Base-by-base conservation (phyloP, 2,329 filamentous ascomycete genomes). In the Alternaria sp. region DNA sequence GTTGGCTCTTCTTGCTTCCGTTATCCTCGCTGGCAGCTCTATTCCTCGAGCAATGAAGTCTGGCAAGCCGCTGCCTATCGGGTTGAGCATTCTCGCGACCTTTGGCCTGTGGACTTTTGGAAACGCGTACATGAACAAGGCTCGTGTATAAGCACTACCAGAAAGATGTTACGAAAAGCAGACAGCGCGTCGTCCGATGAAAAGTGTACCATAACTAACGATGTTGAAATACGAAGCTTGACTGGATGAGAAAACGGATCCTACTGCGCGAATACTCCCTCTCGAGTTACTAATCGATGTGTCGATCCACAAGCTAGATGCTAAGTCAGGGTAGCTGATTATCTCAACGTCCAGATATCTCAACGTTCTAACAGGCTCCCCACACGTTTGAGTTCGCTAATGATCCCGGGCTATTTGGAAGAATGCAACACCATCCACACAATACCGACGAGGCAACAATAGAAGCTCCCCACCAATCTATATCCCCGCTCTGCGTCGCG, bases 1-100 rank as follows among this genome's bases (percentile, higher is more conserved):
- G 81, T 84, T 97, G 46, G 92, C 91, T n/a, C 86, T 99, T 10
- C 85, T 97, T 46, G 96, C 96, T 5, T 97, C 93, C 1, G 74
- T 93, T n/a, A 83, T 98, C 25, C 86, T 99, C 36, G 95, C 87
- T 3, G 93, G 93, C 19, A 91, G 91, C 45, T 91, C 92, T 2
- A 90, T 98, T 63, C 96, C 96, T 12, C 87, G 96, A 56, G 96
- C 93, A 5, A 89, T 99, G 75, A 92, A 89, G 79, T 87, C 90
- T 45, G 85, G 87, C 72, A 99, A 98, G 86, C 92, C 93, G 1
- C 87, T 99, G 56, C 95, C 96, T 1, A 85, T 91, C 59, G 88
- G 90, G 11, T 83, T 99, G 75, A 95, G 92, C 75, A 75, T 93
- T 51, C 77, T 98, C 75, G 93, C 95, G 13, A 83, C 89, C 10